Evolutionary conservation across 352 stramenopile species (phyloP).

Genomic region (Pythium brassicae): DNA sequence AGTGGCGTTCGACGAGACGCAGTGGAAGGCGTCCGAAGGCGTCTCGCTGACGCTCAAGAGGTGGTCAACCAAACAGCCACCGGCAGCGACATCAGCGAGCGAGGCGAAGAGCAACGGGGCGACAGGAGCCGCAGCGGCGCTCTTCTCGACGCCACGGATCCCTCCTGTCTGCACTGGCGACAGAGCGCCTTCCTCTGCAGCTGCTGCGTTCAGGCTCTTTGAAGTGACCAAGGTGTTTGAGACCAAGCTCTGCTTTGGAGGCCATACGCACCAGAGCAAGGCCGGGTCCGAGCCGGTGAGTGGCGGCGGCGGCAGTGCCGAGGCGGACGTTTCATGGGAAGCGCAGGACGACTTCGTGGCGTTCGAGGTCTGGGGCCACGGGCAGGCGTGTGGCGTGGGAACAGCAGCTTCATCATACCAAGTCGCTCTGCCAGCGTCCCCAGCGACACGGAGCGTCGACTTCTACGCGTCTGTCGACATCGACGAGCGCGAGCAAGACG

Average conservation of each 20-base stretch:
- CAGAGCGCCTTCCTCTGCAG: not conserved
- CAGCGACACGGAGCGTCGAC: conserved; percentile 24
- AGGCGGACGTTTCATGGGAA: no score
- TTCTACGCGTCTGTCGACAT: conserved; percentile 76
- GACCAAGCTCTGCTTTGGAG: conserved; percentile 1
- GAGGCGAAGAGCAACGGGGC: not conserved
- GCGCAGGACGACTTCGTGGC: conserved; percentile 32
- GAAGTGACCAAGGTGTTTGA: conserved; percentile 11
- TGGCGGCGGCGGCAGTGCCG: conserved; percentile 3
- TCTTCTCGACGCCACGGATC: conserved; percentile 23
- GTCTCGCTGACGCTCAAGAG: conserved; percentile 34
- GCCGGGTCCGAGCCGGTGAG: not conserved
- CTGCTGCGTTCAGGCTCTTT: conserved; percentile 9
- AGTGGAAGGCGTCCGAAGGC: conserved; percentile 13
- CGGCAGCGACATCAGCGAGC: not conserved
- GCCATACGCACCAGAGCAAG: not conserved
- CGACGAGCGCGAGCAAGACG: conserved; percentile 61
- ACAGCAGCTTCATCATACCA: no score
- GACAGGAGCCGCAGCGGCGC: not conserved
- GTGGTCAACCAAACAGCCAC: conserved; percentile 8
- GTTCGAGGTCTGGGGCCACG: conserved; percentile 53
- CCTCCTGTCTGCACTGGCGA: not conserved
- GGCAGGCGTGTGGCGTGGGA: conserved; percentile 18
- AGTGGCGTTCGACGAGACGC: conserved; percentile 16
- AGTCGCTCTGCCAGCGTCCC: conserved; percentile 2